These are phyloP conservation scores for Solanum sejunctum DNA, from an alignment of 257 asterid genomes.

Conservation along the genomic window DNA sequence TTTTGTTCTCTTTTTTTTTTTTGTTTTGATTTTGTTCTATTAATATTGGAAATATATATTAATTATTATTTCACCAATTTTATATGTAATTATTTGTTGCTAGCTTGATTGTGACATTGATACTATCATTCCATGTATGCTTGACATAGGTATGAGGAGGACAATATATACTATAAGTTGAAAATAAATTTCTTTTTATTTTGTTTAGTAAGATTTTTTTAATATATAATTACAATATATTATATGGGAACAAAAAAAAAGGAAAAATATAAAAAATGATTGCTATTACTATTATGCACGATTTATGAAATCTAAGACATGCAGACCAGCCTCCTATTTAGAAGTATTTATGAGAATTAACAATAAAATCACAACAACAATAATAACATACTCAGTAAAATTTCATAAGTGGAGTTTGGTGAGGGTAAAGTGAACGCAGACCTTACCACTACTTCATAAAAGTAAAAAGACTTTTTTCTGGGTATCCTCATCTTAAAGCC, in stretches of 20 bases:
- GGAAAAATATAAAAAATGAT: background rate
- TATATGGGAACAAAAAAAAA: too few species aligned
- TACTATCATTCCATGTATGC: slow-evolving; percentile 1
- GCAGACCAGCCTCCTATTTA: background rate
- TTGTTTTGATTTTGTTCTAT: too few species aligned
- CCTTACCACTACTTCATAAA: too few species aligned
- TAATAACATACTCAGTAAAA: too few species aligned
- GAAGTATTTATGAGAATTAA: background rate
- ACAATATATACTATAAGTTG: background rate
- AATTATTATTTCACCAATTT: background rate
- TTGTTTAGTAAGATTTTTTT: background rate
- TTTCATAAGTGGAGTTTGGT: too few species aligned
- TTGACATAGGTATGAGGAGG: background rate
- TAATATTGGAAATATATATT: too few species aligned
- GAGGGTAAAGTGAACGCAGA: too few species aligned
- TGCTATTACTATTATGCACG: background rate
- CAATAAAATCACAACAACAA: too few species aligned
- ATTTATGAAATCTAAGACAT: background rate
- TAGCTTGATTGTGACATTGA: slow-evolving; percentile 1
- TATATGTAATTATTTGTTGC: background rate
- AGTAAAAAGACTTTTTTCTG: too few species aligned
- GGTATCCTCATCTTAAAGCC: too few species aligned
- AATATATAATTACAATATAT: background rate
- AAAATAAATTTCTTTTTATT: background rate
- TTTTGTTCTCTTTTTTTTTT: too few species aligned